A percentile compares a stretch with the other conserved stretches of the same genome.
phyloP scores from a whole-genome alignment of 495 filamentous ascomycete species.

The Trichodelitschia bisporula region DNA sequence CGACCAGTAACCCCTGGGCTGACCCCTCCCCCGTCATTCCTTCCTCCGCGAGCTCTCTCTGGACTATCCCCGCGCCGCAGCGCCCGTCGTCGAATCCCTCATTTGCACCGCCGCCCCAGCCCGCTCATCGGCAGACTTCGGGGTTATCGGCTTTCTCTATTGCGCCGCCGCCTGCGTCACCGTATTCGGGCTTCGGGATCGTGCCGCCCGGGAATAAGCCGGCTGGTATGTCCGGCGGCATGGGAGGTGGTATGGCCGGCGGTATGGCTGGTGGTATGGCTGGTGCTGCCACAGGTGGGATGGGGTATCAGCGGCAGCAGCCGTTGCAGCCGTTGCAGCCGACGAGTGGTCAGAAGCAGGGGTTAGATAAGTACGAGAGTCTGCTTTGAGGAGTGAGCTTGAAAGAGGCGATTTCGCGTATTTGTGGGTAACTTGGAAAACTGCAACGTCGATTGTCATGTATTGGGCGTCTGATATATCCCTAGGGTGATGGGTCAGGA shows the following conservation, averaged over 20 bases:
- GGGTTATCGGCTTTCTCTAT: constrained; percentile 7
- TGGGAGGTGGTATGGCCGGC: background rate
- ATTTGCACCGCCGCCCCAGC: constrained; percentile 1
- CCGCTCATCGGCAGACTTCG: constrained; percentile 5
- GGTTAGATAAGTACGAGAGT: constrained; percentile 63
- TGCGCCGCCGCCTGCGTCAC: constrained; percentile 5
- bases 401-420: no score
- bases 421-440: no score
- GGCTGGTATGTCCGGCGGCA: background rate
- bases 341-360: constrained; percentile 21
- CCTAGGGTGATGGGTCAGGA: no score
- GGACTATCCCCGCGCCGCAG: background rate
- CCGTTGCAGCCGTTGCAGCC: constrained; percentile 3
- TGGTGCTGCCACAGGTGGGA: constrained; percentile 1
- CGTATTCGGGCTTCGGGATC: no score
- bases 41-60: background rate
- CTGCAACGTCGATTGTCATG: no score
- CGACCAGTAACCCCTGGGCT: background rate
- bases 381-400: constrained; percentile 37
- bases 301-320: constrained; percentile 4
- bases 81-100: background rate
- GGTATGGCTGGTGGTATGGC: constrained; percentile 1
- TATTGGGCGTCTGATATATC: no score
- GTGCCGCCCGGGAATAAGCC: background rate
- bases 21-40: background rate